These are phyloP conservation scores for Diaporthe vaccinii DNA, from an alignment of 2,329 filamentous ascomycete species.

Conservation along the genomic window DNA sequence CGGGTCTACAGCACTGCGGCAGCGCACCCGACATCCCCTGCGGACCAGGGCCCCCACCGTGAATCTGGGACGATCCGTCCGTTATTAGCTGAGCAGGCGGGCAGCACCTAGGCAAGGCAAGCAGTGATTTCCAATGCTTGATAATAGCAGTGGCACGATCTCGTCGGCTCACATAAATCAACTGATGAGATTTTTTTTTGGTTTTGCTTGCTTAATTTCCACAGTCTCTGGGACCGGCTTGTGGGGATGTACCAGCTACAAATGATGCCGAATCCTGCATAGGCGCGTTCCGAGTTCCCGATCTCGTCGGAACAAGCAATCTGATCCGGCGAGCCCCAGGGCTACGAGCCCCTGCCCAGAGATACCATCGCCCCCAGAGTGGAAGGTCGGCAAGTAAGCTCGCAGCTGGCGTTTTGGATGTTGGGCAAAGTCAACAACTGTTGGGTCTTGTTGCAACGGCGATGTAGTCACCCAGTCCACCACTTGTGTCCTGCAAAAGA, in stretches of 20 bases:
- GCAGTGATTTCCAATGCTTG: conserved; percentile 17
- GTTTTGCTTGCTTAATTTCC: not conserved
- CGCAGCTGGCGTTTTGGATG: not conserved
- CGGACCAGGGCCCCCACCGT: not conserved
- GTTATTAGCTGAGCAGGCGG: too few species aligned
- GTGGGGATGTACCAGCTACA: not conserved
- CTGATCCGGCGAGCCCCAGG: not conserved
- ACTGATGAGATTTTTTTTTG: not conserved
- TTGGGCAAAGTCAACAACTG: not conserved
- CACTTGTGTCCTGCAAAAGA: not conserved
- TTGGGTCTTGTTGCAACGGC: not conserved
- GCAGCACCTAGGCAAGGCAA: not conserved
- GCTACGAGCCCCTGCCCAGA: conserved; percentile 3
- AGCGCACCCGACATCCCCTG: not conserved
- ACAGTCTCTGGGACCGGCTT: not conserved
- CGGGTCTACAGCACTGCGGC: not conserved
- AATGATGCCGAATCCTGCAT: not conserved
- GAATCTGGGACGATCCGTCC: not conserved
- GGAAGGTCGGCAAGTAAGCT: not conserved
- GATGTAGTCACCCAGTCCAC: not conserved
- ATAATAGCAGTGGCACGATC: conserved; percentile 4
- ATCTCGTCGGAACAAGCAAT: not conserved
- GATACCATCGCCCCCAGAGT: conserved; percentile 2
- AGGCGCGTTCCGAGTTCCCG: not conserved
- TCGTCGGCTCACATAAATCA: not conserved